A percentile compares a stretch with the other conserved stretches of the same genome.
phyloP scores from a whole-genome alignment of 305 asterid species.

The Rubia balearica region DNA sequence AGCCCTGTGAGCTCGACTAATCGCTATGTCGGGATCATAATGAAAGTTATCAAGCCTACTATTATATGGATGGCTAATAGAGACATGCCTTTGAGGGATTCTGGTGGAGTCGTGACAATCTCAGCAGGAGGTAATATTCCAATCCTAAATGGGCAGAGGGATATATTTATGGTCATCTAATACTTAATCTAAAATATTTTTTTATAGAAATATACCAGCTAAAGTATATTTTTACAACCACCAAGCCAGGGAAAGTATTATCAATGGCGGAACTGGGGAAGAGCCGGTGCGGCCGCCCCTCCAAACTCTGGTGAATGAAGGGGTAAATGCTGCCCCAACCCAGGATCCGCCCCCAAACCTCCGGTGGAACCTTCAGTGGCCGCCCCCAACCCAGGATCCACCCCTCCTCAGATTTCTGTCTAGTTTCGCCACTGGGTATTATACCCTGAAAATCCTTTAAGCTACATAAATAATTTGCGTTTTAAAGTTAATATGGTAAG shows the following conservation, averaged over 20 bases:
- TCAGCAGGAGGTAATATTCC: slow-evolving; percentile 36
- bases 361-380: too few species aligned
- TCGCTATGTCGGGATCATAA: slow-evolving; percentile 38
- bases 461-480: not conserved
- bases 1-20: slow-evolving; percentile 26
- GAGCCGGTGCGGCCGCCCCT: too few species aligned
- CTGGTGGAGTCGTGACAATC: slow-evolving; percentile 26
- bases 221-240: not conserved
- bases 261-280: too few species aligned
- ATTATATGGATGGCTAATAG: slow-evolving; percentile 48
- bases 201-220: not conserved
- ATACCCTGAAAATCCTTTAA: not conserved
- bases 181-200: too few species aligned
- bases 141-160: too few species aligned
- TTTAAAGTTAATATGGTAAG: not conserved
- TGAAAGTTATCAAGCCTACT: slow-evolving; percentile 23
- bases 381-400: too few species aligned
- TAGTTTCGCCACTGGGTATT: too few species aligned
- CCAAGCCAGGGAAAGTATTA: not conserved
- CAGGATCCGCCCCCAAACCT: too few species aligned
- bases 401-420: too few species aligned
- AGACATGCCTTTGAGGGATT: slow-evolving; percentile 34
- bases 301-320: too few species aligned
- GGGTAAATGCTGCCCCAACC: too few species aligned
- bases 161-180: too few species aligned